Evolutionary conservation across 257 asterid species (phyloP), one percentile per base, ranked within the genome.

Genomic region (Solanum etuberosum): DNA sequence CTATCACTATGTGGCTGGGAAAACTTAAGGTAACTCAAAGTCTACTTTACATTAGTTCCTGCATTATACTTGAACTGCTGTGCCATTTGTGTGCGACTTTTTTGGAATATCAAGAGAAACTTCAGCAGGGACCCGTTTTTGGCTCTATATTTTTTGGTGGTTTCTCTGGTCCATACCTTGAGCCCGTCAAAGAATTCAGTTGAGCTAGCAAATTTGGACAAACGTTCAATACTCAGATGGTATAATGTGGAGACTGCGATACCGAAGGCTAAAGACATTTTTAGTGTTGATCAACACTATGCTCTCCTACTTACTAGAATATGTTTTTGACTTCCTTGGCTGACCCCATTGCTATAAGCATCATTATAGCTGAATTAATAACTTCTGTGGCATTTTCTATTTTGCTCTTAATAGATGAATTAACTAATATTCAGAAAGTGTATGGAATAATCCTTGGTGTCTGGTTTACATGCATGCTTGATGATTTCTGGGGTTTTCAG

Each of bases 1-100:
- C 98, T 65, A 32, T 91, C 86, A 97, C 99, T 21, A 97, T 97
- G 99, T 93, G 90, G 54, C 98, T 97, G 6, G 99, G 99, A 83
- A 94, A 93, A 88, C 96, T 97, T 9, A 96, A 96, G 99, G 99
- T 95, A 91, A 88, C 67, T 80, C 57, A 15, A 20, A 14, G 31
- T 35, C 51, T 71, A 71, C 15, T 51, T 72, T 51, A 14, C 68
- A 48, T 46, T 81, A 81, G 35, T 48, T 81, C 68, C 43, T 48
- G 70, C 43, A 81, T 34, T 83, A 42, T 82, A 43, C 76, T 65
- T 43, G 78, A 21, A 81, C 42, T 81, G 85, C 70, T 82, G 72
- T 82, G 86, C 83, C 84, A 86, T 83, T 43, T 59, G 29, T 42
- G 27, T 67, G 63, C 18, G 7, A 18, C 51, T 32, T 85, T 18